Percentiles rank a stretch among this genome's conserved stretches.
phyloP scores from a whole-genome alignment of 2,329 filamentous ascomycete species.

The Fusarium redolens region DNA sequence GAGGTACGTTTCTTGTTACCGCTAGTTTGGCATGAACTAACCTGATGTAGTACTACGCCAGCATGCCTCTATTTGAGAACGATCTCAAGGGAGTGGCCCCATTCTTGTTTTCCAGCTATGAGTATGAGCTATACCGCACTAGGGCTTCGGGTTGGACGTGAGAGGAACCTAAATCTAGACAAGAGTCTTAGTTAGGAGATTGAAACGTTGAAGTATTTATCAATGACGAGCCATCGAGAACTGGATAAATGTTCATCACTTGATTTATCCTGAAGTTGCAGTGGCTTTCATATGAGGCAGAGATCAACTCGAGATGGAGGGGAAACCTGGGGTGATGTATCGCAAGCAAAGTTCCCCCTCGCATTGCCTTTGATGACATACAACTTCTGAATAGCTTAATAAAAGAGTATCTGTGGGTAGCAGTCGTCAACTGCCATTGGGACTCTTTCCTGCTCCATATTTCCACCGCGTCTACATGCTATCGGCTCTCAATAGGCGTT shows the following conservation, averaged over 20 bases:
- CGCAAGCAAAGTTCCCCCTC: not conserved
- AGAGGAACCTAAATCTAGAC: too few relatives aligned
- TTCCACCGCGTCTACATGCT: not conserved
- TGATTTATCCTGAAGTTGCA: fast-evolving
- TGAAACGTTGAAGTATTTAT: not conserved
- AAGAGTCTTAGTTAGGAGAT: not conserved
- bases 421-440: not conserved
- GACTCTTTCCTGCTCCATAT: not conserved
- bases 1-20: constrained; percentile 49
- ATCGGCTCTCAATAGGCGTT: not conserved
- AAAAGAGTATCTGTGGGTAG: not conserved
- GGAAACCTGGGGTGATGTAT: not conserved
- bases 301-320: not conserved
- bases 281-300: not conserved
- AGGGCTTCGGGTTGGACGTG: too few relatives aligned
- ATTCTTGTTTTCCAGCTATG: constrained; percentile 40
- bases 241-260: not conserved
- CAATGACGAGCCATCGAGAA: not conserved
- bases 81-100: constrained; percentile 42
- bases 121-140: constrained; percentile 33
- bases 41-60: constrained; percentile 45
- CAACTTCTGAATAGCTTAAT: not conserved
- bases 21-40: not conserved
- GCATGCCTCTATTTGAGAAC: constrained; percentile 39
- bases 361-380: not conserved